A percentile compares a stretch with the other conserved stretches of the same genome.
Evolutionary conservation across 179 eudicot species (phyloP).

Genomic region (Carnegiea gigantea): DNA sequence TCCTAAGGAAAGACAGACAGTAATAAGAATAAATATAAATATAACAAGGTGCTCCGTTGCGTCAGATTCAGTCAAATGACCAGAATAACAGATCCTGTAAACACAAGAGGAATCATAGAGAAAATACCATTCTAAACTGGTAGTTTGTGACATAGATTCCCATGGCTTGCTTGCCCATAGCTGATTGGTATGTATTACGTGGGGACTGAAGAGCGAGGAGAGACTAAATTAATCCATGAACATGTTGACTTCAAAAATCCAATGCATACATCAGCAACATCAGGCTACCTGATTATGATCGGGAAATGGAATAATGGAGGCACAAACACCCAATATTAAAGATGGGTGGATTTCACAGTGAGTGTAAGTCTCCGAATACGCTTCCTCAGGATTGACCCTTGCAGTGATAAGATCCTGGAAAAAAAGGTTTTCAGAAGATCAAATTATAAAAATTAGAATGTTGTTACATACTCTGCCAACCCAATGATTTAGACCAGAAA

Average conservation of each 20-base stretch:
- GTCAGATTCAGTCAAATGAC: not conserved
- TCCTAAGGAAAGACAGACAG: slow-evolving; percentile 41
- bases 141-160: slow-evolving; percentile 94
- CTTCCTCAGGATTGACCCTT: slow-evolving; percentile 66
- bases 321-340: slow-evolving; percentile 88
- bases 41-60: too few relatives aligned
- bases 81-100: slow-evolving; percentile 2
- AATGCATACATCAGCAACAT: not conserved
- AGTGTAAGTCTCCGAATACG: slow-evolving; percentile 90
- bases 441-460: not conserved
- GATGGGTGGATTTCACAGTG: slow-evolving; percentile 98
- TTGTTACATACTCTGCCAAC: not conserved
- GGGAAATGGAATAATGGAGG: slow-evolving; percentile 93
- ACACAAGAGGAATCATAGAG: not conserved
- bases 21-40: not conserved
- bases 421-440: slow-evolving; percentile 3
- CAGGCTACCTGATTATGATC: slow-evolving; percentile 85
- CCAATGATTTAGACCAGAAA: not conserved
- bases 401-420: slow-evolving; percentile 83
- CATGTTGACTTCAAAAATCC: too few relatives aligned
- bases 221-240: slow-evolving; percentile 24
- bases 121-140: slow-evolving; percentile 82
- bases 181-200: slow-evolving; percentile 96
- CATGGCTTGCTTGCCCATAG: slow-evolving; percentile 99
- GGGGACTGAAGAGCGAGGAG: slow-evolving; percentile 54